phyloP scores from a whole-genome alignment of 1,139 yeast species.

The Suhomyces bribrorum region DNA sequence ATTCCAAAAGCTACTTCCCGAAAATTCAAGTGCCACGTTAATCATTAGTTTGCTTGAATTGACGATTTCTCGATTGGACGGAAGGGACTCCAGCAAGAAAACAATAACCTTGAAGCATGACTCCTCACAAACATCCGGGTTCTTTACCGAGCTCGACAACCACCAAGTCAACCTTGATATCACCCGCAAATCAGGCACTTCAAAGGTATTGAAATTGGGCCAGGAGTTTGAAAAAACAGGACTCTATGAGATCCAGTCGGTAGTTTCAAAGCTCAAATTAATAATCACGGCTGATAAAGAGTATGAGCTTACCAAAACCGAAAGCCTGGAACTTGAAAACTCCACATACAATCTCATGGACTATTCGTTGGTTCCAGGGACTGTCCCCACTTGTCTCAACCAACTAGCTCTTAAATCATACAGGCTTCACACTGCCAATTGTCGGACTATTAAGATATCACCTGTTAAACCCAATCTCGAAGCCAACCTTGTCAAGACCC shows the following conservation, averaged over 20 bases:
- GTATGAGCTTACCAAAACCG: constrained; percentile 13
- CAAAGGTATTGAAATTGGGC: constrained; percentile 25
- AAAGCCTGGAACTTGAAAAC: constrained; percentile 1
- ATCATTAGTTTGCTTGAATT: constrained; percentile 14
- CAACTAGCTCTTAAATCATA: constrained; percentile 2
- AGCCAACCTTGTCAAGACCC: constrained; percentile 9
- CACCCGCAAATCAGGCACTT: not conserved
- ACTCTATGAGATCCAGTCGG: constrained; percentile 19
- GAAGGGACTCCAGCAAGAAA: constrained; percentile 8
- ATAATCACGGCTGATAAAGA: constrained; percentile 2
- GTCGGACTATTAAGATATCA: constrained; percentile 13
- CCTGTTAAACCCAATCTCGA: constrained; percentile 20
- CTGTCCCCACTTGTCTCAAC: not conserved
- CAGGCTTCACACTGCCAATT: constrained; percentile 9
- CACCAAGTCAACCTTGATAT: not conserved
- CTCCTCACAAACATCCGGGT: not conserved
- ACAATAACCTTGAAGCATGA: constrained; percentile 8
- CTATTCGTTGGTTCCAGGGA: constrained; percentile 1
- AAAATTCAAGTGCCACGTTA: constrained; percentile 11
- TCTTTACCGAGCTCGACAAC: not conserved
- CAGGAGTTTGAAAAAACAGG: constrained; percentile 30
- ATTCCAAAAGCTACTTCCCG: constrained; percentile 16
- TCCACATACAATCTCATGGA: constrained; percentile 5
- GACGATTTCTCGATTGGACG: constrained; percentile 6
- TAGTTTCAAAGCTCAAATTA: constrained; percentile 13